A percentile compares a stretch with the other conserved stretches of the same genome.
These are phyloP conservation scores for Zopfochytrium polystomum DNA, from an alignment of 371 early-diverging fungal species.

Conservation along the genomic window DNA sequence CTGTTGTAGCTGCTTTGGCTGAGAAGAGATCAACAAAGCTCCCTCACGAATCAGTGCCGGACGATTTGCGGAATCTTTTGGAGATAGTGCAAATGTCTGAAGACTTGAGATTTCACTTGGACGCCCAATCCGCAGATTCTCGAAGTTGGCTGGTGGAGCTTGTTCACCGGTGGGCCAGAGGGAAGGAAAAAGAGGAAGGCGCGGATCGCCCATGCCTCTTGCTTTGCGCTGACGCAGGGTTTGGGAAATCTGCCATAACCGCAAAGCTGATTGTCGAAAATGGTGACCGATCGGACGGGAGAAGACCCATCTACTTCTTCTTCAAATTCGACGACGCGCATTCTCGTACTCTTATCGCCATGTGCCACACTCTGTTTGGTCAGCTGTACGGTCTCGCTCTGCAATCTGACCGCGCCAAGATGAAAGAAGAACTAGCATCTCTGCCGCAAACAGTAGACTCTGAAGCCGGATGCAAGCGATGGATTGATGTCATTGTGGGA, in stretches of 20 bases:
- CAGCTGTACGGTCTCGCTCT: background rate
- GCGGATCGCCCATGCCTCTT: background rate
- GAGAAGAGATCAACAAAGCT: too few species aligned
- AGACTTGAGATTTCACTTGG: background rate
- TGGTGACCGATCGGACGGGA: background rate
- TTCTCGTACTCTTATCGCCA: background rate
- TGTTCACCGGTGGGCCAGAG: background rate
- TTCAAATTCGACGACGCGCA: background rate
- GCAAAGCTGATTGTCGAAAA: background rate
- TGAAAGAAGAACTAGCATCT: background rate
- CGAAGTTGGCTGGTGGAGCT: background rate
- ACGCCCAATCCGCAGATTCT: background rate
- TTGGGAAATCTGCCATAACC: background rate
- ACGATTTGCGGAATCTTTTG: background rate
- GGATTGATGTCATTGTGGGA: background rate
- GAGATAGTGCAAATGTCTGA: background rate
- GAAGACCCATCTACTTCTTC: background rate
- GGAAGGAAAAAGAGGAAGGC: background rate
- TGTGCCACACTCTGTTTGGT: background rate
- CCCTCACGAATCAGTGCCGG: too few species aligned
- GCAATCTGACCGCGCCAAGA: background rate
- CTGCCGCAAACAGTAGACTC: background rate
- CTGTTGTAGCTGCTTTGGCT: background rate
- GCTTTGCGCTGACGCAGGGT: background rate
- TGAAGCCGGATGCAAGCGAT: background rate